Percentiles rank a stretch among this genome's conserved stretches.
Evolutionary conservation across 495 filamentous ascomycete genomes (phyloP).

Genomic region (Echria macrotheca): DNA sequence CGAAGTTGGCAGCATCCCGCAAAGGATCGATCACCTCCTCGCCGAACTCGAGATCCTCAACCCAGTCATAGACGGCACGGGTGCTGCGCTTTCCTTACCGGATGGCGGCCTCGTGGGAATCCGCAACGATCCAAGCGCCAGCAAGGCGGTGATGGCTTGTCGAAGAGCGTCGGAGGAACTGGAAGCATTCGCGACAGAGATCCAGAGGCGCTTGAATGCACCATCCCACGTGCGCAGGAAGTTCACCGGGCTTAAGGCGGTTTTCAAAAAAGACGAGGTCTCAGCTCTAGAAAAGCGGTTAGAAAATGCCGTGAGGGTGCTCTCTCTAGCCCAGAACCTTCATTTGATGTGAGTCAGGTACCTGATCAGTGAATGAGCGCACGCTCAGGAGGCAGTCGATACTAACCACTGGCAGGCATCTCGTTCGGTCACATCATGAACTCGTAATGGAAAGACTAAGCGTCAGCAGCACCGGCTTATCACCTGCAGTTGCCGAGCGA

Average conservation of each 20-base stretch:
- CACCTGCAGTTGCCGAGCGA: too few species aligned
- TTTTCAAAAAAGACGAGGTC: constrained; percentile 23
- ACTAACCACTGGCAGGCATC: too few species aligned
- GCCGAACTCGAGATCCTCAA: constrained; percentile 27
- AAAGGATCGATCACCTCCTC: constrained; percentile 24
- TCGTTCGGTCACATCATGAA: too few species aligned
- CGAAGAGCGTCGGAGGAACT: constrained; percentile 16
- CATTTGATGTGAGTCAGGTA: constrained; percentile 21
- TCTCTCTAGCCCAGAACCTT: constrained; percentile 18
- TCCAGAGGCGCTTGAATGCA: constrained; percentile 16
- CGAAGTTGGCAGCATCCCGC: constrained; percentile 30
- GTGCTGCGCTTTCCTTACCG: constrained; percentile 16
- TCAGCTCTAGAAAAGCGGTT: constrained; percentile 21
- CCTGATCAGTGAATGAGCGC: too few species aligned
- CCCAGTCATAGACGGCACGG: constrained; percentile 18
- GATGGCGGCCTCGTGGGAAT: background rate
- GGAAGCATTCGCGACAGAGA: constrained; percentile 17
- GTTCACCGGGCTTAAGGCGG: constrained; percentile 20
- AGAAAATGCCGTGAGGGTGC: constrained; percentile 17
- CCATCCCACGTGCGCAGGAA: constrained; percentile 17
- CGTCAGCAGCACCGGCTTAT: too few species aligned
- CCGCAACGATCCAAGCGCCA: constrained; percentile 11
- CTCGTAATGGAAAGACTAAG: too few species aligned
- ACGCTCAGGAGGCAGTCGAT: too few species aligned
- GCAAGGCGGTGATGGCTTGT: background rate